phyloP scores from a whole-genome alignment of 2,329 filamentous ascomycete genomes.

The Aspergillus tanneri region DNA sequence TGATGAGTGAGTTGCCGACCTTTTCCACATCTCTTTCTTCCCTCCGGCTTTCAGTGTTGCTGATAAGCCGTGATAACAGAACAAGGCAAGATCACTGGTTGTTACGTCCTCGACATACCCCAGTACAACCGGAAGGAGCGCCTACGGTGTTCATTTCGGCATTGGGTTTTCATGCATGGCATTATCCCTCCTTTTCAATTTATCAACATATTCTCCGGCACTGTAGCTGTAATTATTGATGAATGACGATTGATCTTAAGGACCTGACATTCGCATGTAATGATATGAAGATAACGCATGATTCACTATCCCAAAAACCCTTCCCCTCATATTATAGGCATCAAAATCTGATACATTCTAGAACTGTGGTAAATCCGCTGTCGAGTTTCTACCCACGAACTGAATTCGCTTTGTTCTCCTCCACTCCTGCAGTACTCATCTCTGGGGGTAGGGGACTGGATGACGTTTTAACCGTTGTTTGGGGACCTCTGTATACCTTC shows the following conservation, averaged over 20 bases:
- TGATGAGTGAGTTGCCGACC: conserved; percentile 54
- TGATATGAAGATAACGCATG: not conserved
- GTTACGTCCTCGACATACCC: conserved; percentile 48
- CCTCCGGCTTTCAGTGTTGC: not conserved
- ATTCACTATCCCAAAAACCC: too few species aligned
- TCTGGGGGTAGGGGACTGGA: conserved; percentile 11
- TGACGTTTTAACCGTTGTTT: conserved; percentile 52
- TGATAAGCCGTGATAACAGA: conserved; percentile 28
- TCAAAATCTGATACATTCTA: too few species aligned
- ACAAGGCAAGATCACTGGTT: conserved; percentile 43
- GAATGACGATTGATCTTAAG: too few species aligned
- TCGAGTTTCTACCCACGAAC: too few species aligned
- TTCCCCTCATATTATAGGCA: too few species aligned
- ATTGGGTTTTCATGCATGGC: not conserved
- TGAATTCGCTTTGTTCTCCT: too few species aligned
- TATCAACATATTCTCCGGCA: too few species aligned
- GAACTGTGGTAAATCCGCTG: too few species aligned
- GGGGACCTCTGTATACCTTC: conserved; percentile 62
- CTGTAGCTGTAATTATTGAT: too few species aligned
- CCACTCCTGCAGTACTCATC: too few species aligned
- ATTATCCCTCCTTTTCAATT: not conserved
- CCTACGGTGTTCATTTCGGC: not conserved
- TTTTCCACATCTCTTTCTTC: not conserved
- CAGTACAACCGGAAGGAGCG: conserved; percentile 24
- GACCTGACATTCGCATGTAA: too few species aligned